A percentile compares a stretch with the other conserved stretches of the same genome.
These are phyloP conservation scores for Stephania japonica DNA, from an alignment of 164 flowering plant species.

Conservation along the genomic window DNA sequence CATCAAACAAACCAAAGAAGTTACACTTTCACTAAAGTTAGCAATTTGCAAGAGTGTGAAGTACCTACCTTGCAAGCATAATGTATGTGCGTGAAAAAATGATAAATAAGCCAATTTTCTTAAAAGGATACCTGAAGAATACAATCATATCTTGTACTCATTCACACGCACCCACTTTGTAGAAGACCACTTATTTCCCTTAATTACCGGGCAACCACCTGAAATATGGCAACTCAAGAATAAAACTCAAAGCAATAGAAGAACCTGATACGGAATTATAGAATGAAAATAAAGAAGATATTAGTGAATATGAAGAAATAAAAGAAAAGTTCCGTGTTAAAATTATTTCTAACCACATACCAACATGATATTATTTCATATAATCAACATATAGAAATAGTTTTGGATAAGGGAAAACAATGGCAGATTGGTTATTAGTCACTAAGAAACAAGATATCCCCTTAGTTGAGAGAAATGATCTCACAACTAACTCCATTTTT, in stretches of 20 bases:
- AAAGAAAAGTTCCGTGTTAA: neutral
- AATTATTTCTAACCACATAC: too few relatives aligned
- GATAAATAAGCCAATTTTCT: neutral
- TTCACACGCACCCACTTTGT: conserved; percentile 86
- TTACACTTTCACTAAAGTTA: too few relatives aligned
- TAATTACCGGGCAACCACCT: conserved; percentile 94
- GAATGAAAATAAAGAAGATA: neutral
- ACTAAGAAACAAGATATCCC: neutral
- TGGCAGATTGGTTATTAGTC: neutral
- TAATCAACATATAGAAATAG: neutral
- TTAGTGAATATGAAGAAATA: neutral
- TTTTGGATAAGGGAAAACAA: neutral
- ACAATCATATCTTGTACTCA: conserved; percentile 49
- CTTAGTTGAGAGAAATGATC: neutral
- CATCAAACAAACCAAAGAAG: too few relatives aligned
- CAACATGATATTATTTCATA: neutral
- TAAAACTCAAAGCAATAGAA: neutral
- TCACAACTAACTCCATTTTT: neutral
- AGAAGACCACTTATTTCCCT: conserved; percentile 91
- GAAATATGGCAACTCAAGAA: conserved; percentile 15
- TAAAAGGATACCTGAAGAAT: neutral
- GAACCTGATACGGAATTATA: neutral
- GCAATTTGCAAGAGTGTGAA: too few relatives aligned
- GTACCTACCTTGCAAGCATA: too few relatives aligned
- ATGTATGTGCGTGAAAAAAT: too few relatives aligned